These are phyloP conservation scores for Xylaria sp. DNA, from an alignment of 495 filamentous ascomycete species.

Conservation along the genomic window DNA sequence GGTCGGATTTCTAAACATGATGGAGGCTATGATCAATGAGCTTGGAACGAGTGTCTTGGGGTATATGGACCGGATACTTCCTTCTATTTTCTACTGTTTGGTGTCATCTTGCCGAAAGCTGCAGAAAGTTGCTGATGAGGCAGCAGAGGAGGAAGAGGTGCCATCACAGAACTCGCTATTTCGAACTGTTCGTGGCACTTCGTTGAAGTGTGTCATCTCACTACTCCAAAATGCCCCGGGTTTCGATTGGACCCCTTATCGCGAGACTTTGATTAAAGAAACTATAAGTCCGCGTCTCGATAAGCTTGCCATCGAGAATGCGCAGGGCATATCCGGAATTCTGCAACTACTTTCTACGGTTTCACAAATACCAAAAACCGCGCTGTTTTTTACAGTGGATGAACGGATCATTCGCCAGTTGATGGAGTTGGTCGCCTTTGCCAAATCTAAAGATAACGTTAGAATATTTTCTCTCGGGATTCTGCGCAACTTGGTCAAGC, in stretches of 20 bases:
- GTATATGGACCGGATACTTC: conserved; percentile 68
- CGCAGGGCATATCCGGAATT: conserved; percentile 83
- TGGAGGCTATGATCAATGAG: conserved; percentile 84
- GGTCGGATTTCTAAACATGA: conserved; percentile 86
- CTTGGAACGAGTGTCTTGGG: conserved; percentile 71
- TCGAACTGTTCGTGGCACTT: conserved; percentile 73
- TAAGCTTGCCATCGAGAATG: conserved; percentile 83
- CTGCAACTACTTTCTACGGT: conserved; percentile 83
- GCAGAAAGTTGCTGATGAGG: conserved; percentile 50
- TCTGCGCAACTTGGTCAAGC: conserved; percentile 66
- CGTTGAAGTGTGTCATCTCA: conserved; percentile 78
- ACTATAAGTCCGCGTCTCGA: conserved; percentile 77
- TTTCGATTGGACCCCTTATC: conserved; percentile 74
- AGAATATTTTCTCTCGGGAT: conserved; percentile 82
- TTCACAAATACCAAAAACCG: conserved; percentile 69
- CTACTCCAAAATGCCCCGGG: conserved; percentile 73
- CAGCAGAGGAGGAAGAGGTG: conserved; percentile 55
- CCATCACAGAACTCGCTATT: conserved; percentile 61
- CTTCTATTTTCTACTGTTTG: conserved; percentile 80
- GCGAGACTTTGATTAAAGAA: conserved; percentile 72
- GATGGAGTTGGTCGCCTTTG: conserved; percentile 71
- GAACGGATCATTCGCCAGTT: conserved; percentile 68
- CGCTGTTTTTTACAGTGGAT: conserved; percentile 72
- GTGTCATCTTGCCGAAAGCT: conserved; percentile 71
- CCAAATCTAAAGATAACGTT: conserved; percentile 86